Evolutionary conservation across 2,329 filamentous ascomycete genomes (phyloP).

Genomic region (Hymenoscyphus fraxineus): DNA sequence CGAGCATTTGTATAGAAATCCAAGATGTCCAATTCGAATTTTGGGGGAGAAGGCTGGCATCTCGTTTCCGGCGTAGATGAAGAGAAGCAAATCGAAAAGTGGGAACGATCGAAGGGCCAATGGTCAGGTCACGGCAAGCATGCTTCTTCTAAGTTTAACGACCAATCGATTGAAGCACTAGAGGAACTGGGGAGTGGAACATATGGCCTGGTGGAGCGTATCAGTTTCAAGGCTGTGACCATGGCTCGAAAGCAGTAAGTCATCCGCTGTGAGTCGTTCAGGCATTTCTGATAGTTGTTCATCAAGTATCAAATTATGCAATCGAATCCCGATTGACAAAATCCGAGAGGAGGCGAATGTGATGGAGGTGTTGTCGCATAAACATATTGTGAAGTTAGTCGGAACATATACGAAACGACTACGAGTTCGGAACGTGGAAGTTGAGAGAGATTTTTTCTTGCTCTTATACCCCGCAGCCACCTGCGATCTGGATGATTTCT

Average conservation of each 20-base stretch:
- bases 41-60: slow-evolving; percentile 24
- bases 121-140: slow-evolving; percentile 30
- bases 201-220: slow-evolving; percentile 44
- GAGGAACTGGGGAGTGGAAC: slow-evolving; percentile 40
- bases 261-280: not conserved
- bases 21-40: not conserved
- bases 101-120: slow-evolving; percentile 20
- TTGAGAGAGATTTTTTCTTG: slow-evolving; percentile 38
- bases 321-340: slow-evolving; percentile 38
- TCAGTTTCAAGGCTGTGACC: slow-evolving; percentile 38
- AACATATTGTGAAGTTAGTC: slow-evolving; percentile 46
- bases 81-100: slow-evolving; percentile 26
- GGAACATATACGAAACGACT: slow-evolving; percentile 43
- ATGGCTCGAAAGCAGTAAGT: slow-evolving; percentile 43
- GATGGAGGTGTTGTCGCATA: slow-evolving; percentile 46
- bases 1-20: not conserved
- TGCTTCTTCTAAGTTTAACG: slow-evolving; percentile 17
- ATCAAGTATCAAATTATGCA: slow-evolving; percentile 18
- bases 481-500: slow-evolving; percentile 42
- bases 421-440: not conserved
- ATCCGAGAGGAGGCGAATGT: slow-evolving; percentile 45
- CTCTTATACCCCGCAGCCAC: slow-evolving; percentile 47
- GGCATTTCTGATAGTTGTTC: not conserved
- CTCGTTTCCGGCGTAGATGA: slow-evolving; percentile 20
- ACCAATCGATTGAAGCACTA: slow-evolving; percentile 26